Evolutionary conservation across 257 asterid species (phyloP), one percentile per base, ranked within the genome.

Genomic region (Perilla frutescens): DNA sequence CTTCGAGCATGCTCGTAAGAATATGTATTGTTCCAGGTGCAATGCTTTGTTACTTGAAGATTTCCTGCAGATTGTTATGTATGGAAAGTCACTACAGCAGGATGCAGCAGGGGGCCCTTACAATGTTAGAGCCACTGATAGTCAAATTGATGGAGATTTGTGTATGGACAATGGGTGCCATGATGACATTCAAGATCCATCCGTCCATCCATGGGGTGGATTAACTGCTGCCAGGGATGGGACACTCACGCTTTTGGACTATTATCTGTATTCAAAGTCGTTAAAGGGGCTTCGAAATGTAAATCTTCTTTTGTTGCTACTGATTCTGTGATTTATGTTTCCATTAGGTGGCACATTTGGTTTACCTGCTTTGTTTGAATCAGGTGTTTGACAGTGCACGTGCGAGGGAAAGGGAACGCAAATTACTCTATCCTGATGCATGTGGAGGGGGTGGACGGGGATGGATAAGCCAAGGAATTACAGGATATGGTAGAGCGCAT

Each of bases 391-490:
- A 95, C 79, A 85, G 97, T 81, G 97, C 97, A 61, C 88, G 91
- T 74, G 90, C 97, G 32, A 89, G 99, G 86, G 99, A 92, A 83
- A 89, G 97, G 67, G 98, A 95, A 47, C 87, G 97, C 37, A 96
- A 95, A 65, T 75, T 92, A 89, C 90, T 92, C 40, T 92, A 95
- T 84, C 99, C 98, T 47, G 99, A 95, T 88, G 98, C 98, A 67
- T 95, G 99, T 80, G 99, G 99, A 15, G 99, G 98, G 79, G 96
- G 96, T 79, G 96, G 94, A 63, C 84, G 99, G 79, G 99, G 99
- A 78, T 95, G 99, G 99, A 89, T 89, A 79, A 92, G 98, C 83
- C 99, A 92, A 85, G 98, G 94, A 79, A 70, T 85, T 79, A 81
- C 82, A 45, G 91, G 92, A 72, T 90, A 90, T 80, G 96, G 96